These are phyloP conservation scores for Trebouxiophyceae sp. DNA, from an alignment of 163 green algal genomes.

Conservation along the genomic window DNA sequence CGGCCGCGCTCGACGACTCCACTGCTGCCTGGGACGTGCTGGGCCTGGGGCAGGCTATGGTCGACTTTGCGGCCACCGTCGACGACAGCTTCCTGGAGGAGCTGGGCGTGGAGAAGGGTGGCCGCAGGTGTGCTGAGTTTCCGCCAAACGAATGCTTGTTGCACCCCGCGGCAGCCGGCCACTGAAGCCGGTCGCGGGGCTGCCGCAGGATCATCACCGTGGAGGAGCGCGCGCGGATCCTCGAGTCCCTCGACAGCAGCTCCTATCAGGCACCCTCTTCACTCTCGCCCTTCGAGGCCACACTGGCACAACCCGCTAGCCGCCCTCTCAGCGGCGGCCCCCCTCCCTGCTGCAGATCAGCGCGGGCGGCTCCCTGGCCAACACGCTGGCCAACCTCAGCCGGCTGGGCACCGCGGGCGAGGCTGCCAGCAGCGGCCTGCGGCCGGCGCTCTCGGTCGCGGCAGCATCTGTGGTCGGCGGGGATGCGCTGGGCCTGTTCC, in stretches of 20 bases:
- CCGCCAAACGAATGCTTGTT: not conserved
- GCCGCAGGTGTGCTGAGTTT: conserved; percentile 23
- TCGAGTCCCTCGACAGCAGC: conserved; percentile 47
- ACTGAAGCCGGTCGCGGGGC: not conserved
- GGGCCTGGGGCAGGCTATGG: conserved; percentile 49
- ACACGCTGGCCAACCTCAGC: conserved; percentile 78
- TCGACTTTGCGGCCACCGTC: conserved; percentile 53
- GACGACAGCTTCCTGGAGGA: conserved; percentile 31
- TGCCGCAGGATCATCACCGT: conserved; percentile 51
- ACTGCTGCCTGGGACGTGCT: conserved; percentile 19
- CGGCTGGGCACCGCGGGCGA: conserved; percentile 44
- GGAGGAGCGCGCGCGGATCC: conserved; percentile 48
- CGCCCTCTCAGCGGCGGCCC: not conserved
- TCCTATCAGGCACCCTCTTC: conserved; percentile 31
- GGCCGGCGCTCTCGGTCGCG: conserved; percentile 38
- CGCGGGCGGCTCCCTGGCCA: conserved; percentile 78
- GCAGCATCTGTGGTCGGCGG: conserved; percentile 44
- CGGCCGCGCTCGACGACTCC: no score
- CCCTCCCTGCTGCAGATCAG: conserved; percentile 42
- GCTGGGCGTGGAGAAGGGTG: conserved; percentile 45
- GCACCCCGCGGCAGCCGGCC: not conserved
- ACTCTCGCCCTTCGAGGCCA: not conserved
- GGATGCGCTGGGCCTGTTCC: conserved; percentile 63
- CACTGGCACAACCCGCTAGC: not conserved
- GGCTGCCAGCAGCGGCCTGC: not conserved